Conservation (phyloP, 192 early-diverging fungal genomes). For the Cladochytrium replicatum region DNA sequence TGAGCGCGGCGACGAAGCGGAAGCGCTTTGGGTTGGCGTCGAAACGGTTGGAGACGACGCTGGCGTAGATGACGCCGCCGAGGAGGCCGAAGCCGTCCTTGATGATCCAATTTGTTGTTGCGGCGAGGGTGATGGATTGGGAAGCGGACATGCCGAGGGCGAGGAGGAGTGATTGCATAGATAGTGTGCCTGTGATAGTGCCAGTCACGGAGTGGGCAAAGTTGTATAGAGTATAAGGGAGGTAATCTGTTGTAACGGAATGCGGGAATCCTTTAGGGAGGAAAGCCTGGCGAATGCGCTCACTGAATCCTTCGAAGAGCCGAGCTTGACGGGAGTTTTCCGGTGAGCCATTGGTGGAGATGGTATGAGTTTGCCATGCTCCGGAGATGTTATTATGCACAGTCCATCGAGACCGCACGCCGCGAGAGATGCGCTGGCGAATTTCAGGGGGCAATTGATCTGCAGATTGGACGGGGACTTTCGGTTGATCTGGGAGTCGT, state of each 20-base stretch:
- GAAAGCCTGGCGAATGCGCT: constrained; percentile 41
- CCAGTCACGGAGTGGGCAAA: constrained; percentile 70
- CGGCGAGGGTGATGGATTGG: constrained; percentile 39
- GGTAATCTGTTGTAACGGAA: constrained; percentile 65
- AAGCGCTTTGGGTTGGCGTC: constrained; percentile 77
- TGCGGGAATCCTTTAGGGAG: constrained; percentile 67
- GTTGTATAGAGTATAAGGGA: constrained; percentile 65
- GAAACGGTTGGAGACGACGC: constrained; percentile 60
- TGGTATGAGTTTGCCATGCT: too few relatives aligned
- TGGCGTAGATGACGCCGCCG: constrained; percentile 76
- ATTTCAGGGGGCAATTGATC: too few relatives aligned
- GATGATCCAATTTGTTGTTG: constrained; percentile 83
- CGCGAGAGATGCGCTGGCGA: too few relatives aligned
- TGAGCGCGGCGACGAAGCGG: constrained; percentile 60
- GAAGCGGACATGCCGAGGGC: constrained; percentile 70
- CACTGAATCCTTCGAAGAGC: too few relatives aligned
- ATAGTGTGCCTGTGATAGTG: constrained; percentile 56
- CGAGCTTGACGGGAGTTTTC: too few relatives aligned
- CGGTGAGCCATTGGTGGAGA: too few relatives aligned
- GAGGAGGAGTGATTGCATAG: constrained; percentile 75
- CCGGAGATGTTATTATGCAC: too few relatives aligned
- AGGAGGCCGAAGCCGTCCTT: constrained; percentile 84
- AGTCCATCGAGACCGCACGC: too few relatives aligned
- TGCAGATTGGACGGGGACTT: too few relatives aligned
- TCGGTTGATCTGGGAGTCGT: too few relatives aligned